A percentile compares a stretch with the other conserved stretches of the same genome.
Conservation (phyloP, 352 stramenopile genomes). For the Phytopythium ostracodes region DNA sequence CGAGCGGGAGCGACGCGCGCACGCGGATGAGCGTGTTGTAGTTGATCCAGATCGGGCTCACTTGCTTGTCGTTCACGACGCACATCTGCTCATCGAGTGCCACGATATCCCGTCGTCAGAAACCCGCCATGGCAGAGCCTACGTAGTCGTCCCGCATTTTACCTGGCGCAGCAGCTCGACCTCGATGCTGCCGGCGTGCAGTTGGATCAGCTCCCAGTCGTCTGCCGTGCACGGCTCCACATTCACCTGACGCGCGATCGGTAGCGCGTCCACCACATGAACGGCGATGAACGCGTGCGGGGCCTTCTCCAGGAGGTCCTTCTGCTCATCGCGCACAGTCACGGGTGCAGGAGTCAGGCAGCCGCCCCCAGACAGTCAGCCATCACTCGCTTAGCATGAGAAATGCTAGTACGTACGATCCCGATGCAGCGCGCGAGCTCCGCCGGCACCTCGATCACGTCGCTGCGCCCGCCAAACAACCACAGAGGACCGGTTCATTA, state of each 20-base stretch:
- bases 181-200: slow-evolving; percentile 82
- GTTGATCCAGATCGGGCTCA: slow-evolving; percentile 80
- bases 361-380: background rate
- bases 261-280: slow-evolving; percentile 66
- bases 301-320: slow-evolving; percentile 52
- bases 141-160: too few species aligned
- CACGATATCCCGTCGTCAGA: too few species aligned
- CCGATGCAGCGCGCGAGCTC: slow-evolving; percentile 82
- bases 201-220: slow-evolving; percentile 89
- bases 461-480: slow-evolving; percentile 25
- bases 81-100: slow-evolving; percentile 63
- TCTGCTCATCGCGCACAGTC: slow-evolving; percentile 19
- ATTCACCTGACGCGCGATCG: slow-evolving; percentile 67
- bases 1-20: slow-evolving; percentile 43
- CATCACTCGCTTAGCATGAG: background rate
- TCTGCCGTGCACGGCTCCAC: slow-evolving; percentile 83
- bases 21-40: slow-evolving; percentile 75
- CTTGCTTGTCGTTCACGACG: slow-evolving; percentile 84
- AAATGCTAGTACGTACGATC: slow-evolving; percentile 37
- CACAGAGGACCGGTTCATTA: background rate
- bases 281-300: slow-evolving; percentile 65
- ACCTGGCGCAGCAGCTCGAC: slow-evolving; percentile 82
- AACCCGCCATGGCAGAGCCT: too few species aligned
- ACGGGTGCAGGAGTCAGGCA: background rate
- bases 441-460: slow-evolving; percentile 77